A percentile compares a stretch with the other conserved stretches of the same genome.
Evolutionary conservation across 1,139 yeast species (phyloP).

Genomic region (Debaryomyces singareniensis): DNA sequence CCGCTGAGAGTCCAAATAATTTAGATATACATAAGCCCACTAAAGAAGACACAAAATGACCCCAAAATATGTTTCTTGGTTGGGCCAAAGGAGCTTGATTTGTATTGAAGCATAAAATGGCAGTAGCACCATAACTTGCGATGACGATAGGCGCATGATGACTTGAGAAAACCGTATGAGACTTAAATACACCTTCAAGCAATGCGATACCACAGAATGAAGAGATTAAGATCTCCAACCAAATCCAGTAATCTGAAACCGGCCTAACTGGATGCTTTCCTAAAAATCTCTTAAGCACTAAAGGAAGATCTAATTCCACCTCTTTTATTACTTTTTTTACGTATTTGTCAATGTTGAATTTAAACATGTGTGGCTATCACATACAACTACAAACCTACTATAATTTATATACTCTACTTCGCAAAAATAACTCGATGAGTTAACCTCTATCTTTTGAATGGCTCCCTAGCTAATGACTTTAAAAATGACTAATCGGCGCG

Average conservation of each 20-base stretch:
- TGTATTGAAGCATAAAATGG: constrained; percentile 56
- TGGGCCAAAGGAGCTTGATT: constrained; percentile 57
- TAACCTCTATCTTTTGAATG: too few species aligned
- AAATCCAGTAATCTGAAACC: constrained; percentile 33
- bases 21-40: constrained; percentile 53
- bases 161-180: constrained; percentile 35
- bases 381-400: too few species aligned
- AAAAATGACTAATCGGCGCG: too few species aligned
- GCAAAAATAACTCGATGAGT: too few species aligned
- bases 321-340: constrained; percentile 24
- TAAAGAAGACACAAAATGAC: constrained; percentile 49
- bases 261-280: constrained; percentile 29
- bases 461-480: too few species aligned
- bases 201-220: constrained; percentile 49
- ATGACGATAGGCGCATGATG: constrained; percentile 49
- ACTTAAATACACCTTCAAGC: constrained; percentile 45
- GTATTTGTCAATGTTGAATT: constrained; percentile 32
- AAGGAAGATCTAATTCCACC: constrained; percentile 25
- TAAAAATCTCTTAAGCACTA: constrained; percentile 19
- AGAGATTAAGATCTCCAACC: constrained; percentile 43
- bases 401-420: too few species aligned
- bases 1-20: constrained; percentile 38
- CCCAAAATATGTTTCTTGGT: constrained; percentile 55
- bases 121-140: constrained; percentile 64
- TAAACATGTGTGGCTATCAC: constrained; percentile 41